Conservation (phyloP, 768 basidiomycete genomes). For the Tricholoma sp. region DNA sequence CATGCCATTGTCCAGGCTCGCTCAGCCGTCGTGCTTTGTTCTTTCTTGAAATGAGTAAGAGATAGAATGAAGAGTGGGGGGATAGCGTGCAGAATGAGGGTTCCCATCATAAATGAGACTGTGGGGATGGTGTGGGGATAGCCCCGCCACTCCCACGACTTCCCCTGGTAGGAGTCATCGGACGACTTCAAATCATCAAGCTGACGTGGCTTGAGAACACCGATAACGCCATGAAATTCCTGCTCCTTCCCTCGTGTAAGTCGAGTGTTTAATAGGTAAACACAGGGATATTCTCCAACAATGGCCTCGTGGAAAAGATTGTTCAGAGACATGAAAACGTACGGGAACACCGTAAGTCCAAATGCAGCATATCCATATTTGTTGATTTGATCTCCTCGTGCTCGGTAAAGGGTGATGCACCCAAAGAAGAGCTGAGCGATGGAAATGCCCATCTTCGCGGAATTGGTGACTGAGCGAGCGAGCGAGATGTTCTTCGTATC, state of each 20-base stretch:
- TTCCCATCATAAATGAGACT: background rate
- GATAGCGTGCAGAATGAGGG: background rate
- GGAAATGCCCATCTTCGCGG: background rate
- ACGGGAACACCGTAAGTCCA: constrained; percentile 1
- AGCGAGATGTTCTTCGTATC: background rate
- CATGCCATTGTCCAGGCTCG: no score
- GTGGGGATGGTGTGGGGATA: background rate
- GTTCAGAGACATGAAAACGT: background rate
- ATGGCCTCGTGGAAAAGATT: background rate
- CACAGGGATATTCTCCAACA: background rate
- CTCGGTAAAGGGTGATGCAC: background rate
- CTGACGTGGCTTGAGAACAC: background rate
- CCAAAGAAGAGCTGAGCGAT: background rate
- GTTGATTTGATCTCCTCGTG: background rate
- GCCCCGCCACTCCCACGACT: background rate
- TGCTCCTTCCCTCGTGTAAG: background rate
- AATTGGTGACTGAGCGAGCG: background rate
- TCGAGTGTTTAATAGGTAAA: background rate
- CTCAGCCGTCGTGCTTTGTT: no score
- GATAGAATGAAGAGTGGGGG: no score
- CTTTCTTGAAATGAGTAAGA: no score
- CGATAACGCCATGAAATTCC: background rate
- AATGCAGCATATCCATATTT: background rate
- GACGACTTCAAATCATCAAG: background rate
- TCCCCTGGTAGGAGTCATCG: background rate